Percentiles rank a stretch among this genome's conserved stretches.
Evolutionary conservation across 2,329 filamentous ascomycete species (phyloP).

Genomic region (Claviceps sp.): DNA sequence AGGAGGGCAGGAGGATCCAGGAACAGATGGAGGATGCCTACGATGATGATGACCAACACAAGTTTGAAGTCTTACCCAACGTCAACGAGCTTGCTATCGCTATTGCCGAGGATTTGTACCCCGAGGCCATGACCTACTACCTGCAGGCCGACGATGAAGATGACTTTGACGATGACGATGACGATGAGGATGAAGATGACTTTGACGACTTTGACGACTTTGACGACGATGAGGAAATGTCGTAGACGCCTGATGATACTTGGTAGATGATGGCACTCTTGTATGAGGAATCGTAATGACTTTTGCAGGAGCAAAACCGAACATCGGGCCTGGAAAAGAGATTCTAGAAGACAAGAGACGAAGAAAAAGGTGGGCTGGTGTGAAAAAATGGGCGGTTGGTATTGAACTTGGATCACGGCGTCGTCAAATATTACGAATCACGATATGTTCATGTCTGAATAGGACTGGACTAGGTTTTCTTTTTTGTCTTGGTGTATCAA

Average conservation of each 20-base stretch:
- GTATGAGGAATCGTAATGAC: no score
- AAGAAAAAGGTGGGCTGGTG: background rate
- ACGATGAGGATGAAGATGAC: conserved; percentile 49
- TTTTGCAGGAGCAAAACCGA: no score
- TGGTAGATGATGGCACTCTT: no score
- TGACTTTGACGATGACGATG: conserved; percentile 54
- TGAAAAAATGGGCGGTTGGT: background rate
- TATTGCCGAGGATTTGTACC: conserved; percentile 80
- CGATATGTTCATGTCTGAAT: background rate
- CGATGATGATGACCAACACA: conserved; percentile 45
- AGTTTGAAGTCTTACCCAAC: conserved; percentile 74
- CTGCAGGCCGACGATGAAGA: conserved; percentile 50
- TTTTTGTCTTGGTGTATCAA: conserved; percentile 8
- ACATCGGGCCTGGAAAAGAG: no score
- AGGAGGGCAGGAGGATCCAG: conserved; percentile 37
- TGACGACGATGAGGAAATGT: conserved; percentile 31
- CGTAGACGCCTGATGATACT: background rate
- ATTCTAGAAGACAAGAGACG: background rate
- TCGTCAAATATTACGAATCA: background rate
- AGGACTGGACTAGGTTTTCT: conserved; percentile 3
- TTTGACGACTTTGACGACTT: conserved; percentile 37
- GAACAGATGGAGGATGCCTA: conserved; percentile 37
- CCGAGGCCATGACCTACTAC: conserved; percentile 80
- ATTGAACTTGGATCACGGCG: background rate
- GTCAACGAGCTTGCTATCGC: conserved; percentile 72